A percentile compares a stretch with the other conserved stretches of the same genome.
These are phyloP conservation scores for Suillus paluster DNA, from an alignment of 768 basidiomycete genomes.

Conservation along the genomic window DNA sequence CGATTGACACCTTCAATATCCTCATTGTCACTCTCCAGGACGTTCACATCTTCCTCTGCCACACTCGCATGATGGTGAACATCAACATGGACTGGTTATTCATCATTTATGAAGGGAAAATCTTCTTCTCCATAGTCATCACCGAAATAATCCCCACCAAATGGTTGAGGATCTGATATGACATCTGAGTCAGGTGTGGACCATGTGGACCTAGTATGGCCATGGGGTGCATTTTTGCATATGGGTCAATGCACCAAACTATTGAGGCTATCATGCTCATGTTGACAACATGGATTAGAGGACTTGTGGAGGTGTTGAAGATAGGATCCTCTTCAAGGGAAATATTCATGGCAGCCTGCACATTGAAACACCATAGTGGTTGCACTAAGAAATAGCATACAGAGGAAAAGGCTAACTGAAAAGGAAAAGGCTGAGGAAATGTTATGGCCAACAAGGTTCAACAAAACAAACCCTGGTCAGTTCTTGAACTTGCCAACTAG, in stretches of 20 bases:
- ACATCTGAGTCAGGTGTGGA: no score
- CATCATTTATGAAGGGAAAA: no score
- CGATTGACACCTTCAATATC: no score
- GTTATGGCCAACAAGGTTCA: no score
- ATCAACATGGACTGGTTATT: no score
- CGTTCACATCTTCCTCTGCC: no score
- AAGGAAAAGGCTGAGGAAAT: no score
- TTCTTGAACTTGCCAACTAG: background rate
- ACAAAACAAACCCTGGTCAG: background rate
- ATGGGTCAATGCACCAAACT: background rate
- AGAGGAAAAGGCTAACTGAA: background rate
- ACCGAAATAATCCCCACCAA: no score
- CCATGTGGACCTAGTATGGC: background rate
- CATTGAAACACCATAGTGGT: background rate
- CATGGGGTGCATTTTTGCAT: background rate
- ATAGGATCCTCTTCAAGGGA: background rate
- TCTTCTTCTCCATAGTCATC: no score
- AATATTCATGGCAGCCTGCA: background rate
- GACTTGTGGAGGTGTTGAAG: background rate
- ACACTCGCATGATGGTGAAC: no score
- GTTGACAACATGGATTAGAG: background rate
- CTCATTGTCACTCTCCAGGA: no score
- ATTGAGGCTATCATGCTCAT: background rate
- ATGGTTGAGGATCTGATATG: no score
- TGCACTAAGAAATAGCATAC: background rate